Base-by-base conservation (phyloP, 2,329 filamentous ascomycete species). In the Leptographium galeiforme region DNA sequence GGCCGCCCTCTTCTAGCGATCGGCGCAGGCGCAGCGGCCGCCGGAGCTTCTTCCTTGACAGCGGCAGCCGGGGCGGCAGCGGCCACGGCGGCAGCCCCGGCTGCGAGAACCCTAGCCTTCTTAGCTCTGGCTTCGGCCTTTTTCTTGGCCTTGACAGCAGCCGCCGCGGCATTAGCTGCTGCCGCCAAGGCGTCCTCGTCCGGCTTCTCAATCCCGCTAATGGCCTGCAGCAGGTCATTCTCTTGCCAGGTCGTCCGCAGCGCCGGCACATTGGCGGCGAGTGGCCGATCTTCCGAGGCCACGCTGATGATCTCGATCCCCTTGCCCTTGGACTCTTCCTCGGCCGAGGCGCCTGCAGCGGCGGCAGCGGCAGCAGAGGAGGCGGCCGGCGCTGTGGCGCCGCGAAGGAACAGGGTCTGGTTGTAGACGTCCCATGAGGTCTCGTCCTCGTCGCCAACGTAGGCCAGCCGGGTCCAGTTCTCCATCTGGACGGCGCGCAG, bases 401-500 rank as follows among this genome's bases (percentile, higher is more conserved):
- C 44, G 2, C 41, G 50, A 40, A 81, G 72, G 58, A 87, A 84
- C 58, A 95, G 77, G 57, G 81, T 84, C 59, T 85, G 79, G 55
- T 84, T 77, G 66, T 89, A 95, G 36, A 82, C 76, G 34, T 80
- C 77, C 80, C 87, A 95, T 4, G 89, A 83, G 55, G 81, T 78
- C 57, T 82, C 76, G 53, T 82, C 80, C 62, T 93, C 85, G 66
- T 94, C 88, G 64, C 95, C 87, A 51, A 85, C 77, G 72, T 90
- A 96, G 57, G 81, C 75, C 66, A 95, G 77, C 57, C 76, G 79
- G 58, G 81, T 78, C 93, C 93, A 98, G 54, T 76, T 72, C 65
- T 98, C 91, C 51, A 82, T 78, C 70, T 94, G 87, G 45, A 94
- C 89, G 46, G 76, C 71, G 60, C 85, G 81, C 58, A 97, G 78